A percentile compares a stretch with the other conserved stretches of the same genome.
Conservation (phyloP, 345 rosid species). For the Erysimum cheiranthoides region DNA sequence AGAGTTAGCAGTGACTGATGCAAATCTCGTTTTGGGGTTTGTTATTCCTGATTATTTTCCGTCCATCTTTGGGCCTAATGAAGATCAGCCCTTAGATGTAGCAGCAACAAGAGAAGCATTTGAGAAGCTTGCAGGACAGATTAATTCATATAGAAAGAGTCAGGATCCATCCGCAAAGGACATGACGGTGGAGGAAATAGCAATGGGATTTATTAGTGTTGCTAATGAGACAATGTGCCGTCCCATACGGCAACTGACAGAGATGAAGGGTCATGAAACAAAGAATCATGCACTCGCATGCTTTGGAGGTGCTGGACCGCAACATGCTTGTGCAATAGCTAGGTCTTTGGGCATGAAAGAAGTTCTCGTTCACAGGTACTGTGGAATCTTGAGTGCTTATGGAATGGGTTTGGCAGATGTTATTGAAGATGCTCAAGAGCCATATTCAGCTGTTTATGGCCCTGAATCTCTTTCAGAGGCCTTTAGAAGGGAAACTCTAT, state of each 20-base stretch:
- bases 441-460: conserved; percentile 84
- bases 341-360: conserved; percentile 92
- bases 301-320: conserved; percentile 99
- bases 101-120: conserved; percentile 77
- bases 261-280: conserved; percentile 99
- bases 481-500: conserved; percentile 62
- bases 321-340: conserved; percentile 97
- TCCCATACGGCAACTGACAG: conserved; percentile 91
- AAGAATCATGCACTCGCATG: conserved; percentile 92
- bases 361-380: conserved; percentile 83
- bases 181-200: conserved; percentile 88
- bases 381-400: conserved; percentile 94
- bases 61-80: conserved; percentile 86
- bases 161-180: conserved; percentile 76
- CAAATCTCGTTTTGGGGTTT: conserved; percentile 84
- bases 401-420: conserved; percentile 99
- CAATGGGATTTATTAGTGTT: conserved; percentile 89
- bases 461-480: conserved; percentile 70
- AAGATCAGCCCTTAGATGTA: conserved; percentile 82
- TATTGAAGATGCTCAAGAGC: conserved; percentile 94
- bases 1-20: conserved; percentile 91
- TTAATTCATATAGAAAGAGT: conserved; percentile 78
- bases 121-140: conserved; percentile 71
- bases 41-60: conserved; percentile 96
- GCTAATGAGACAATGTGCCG: conserved; percentile 99